Percentiles rank a stretch among this genome's conserved stretches.
Conservation (phyloP, 2,329 filamentous ascomycete species). For the Chrysosporium queenslandicum region DNA sequence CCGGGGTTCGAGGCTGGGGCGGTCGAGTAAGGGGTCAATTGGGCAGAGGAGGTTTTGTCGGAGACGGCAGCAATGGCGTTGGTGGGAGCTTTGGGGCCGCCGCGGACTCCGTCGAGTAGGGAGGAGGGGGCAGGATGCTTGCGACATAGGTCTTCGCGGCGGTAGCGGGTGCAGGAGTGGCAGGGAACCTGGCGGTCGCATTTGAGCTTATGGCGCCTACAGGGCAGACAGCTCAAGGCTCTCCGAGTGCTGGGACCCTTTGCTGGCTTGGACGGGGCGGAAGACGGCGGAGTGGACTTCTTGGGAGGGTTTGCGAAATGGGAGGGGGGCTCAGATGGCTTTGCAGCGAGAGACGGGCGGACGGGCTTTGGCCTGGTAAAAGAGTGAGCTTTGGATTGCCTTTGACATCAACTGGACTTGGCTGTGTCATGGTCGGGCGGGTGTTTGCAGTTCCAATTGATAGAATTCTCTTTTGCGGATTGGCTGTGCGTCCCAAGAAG, state of each 20-base stretch:
- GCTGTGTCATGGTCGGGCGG: too few species aligned
- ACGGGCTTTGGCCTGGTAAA: background rate
- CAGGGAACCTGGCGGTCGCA: slow-evolving; percentile 28
- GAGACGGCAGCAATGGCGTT: slow-evolving; percentile 1
- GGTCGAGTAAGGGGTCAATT: background rate
- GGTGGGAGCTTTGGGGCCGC: background rate
- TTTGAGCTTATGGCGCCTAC: slow-evolving; percentile 26
- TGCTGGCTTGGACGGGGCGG: background rate
- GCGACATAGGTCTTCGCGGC: slow-evolving; percentile 25
- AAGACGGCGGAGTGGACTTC: background rate
- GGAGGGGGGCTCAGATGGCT: background rate
- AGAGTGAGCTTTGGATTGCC: background rate
- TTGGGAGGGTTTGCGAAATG: background rate
- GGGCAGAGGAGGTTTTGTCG: background rate
- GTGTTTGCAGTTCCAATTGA: too few species aligned
- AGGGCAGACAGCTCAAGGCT: slow-evolving; percentile 26
- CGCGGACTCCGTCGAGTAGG: slow-evolving; percentile 10
- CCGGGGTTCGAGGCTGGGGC: background rate
- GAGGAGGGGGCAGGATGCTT: slow-evolving; percentile 24
- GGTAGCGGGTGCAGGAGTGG: slow-evolving; percentile 25
- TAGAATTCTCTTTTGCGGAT: background rate
- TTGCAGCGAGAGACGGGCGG: background rate
- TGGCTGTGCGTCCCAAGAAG: background rate
- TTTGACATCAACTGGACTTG: too few species aligned
- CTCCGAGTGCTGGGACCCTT: slow-evolving; percentile 14